These are phyloP conservation scores for Calonectria naviculata DNA, from an alignment of 2,329 filamentous ascomycete species.

Conservation along the genomic window DNA sequence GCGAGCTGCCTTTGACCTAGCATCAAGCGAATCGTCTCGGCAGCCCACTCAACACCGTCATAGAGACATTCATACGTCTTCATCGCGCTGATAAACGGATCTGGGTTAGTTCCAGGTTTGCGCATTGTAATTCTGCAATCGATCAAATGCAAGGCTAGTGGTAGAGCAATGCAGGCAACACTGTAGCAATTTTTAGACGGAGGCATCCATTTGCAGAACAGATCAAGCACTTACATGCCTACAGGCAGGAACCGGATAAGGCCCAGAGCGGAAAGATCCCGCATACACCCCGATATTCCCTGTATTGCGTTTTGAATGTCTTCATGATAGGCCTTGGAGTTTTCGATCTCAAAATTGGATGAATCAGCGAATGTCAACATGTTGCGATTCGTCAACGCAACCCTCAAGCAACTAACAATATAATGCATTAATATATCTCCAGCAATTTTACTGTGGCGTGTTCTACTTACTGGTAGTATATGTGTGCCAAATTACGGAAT, in stretches of 20 bases:
- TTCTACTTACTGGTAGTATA: background rate
- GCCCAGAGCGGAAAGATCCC: background rate
- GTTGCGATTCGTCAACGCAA: background rate
- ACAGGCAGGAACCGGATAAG: background rate
- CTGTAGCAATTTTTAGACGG: background rate
- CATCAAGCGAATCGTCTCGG: background rate
- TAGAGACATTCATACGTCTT: background rate
- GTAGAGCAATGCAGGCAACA: background rate
- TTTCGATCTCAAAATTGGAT: background rate
- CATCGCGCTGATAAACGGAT: background rate
- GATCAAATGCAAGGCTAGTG: background rate
- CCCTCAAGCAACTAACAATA: background rate
- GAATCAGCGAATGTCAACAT: background rate
- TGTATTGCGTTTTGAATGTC: background rate
- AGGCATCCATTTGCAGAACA: too few relatives aligned
- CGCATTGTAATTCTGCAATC: background rate
- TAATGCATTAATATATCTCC: background rate
- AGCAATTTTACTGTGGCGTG: fast-evolving
- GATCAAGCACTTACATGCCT: background rate
- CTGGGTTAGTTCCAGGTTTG: background rate
- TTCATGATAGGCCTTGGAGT: background rate
- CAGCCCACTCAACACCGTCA: background rate
- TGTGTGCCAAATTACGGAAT: background rate
- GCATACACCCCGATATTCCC: background rate
- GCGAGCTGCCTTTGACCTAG: background rate